Conservation (phyloP, 1,139 yeast genomes). For the Lodderomyces oxycetoniae region DNA sequence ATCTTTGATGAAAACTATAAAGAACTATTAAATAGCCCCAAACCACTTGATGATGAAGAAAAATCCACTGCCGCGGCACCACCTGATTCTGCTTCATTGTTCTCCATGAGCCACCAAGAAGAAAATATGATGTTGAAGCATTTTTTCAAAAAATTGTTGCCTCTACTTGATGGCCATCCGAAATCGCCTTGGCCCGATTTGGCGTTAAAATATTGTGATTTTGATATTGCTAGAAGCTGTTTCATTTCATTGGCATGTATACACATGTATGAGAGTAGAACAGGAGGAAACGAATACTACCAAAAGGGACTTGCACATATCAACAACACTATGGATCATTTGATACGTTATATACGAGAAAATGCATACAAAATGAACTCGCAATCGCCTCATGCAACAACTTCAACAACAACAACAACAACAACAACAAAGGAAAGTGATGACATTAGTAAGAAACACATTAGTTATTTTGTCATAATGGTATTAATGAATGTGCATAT, state of each 20-base stretch:
- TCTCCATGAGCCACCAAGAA: slow-evolving; percentile 27
- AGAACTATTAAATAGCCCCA: slow-evolving; percentile 6
- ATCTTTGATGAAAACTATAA: slow-evolving; percentile 5
- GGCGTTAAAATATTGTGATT: slow-evolving; percentile 50
- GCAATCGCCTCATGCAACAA: no score
- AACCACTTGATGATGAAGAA: slow-evolving; percentile 3
- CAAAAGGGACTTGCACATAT: slow-evolving; percentile 47
- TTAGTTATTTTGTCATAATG: slow-evolving; percentile 47
- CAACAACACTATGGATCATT: slow-evolving; percentile 48
- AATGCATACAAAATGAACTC: slow-evolving; percentile 6
- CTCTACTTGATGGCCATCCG: slow-evolving; percentile 52
- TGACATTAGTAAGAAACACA: slow-evolving; percentile 25
- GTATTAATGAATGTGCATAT: slow-evolving; percentile 49
- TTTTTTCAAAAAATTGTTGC: slow-evolving; percentile 48
- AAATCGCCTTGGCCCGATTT: slow-evolving; percentile 56
- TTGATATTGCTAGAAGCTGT: slow-evolving; percentile 51
- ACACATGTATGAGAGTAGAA: slow-evolving; percentile 45
- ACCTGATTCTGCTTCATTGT: slow-evolving; percentile 6
- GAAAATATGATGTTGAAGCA: slow-evolving; percentile 49
- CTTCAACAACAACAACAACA: not conserved
- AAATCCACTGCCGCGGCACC: slow-evolving; percentile 6
- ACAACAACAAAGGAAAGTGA: slow-evolving; percentile 1
- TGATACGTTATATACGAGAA: slow-evolving; percentile 31
- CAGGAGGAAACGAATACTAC: slow-evolving; percentile 47
- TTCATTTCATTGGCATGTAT: slow-evolving; percentile 50